Percentiles rank a stretch among this genome's conserved stretches.
phyloP scores from a whole-genome alignment of 805 yeast genomes.

The Myxozyma monticola region DNA sequence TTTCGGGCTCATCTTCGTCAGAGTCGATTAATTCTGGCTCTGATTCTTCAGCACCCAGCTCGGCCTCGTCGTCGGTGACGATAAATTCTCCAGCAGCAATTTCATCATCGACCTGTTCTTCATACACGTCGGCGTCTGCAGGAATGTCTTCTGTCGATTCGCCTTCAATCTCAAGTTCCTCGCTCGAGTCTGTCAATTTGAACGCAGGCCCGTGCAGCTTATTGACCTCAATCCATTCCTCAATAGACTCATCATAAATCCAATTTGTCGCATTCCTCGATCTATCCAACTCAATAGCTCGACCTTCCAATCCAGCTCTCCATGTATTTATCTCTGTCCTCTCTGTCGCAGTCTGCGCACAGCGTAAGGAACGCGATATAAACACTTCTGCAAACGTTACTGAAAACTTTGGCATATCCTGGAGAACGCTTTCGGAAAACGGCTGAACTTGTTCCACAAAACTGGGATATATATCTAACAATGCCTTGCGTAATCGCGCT shows the following conservation, averaged over 20 bases:
- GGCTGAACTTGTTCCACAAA: conserved; percentile 4
- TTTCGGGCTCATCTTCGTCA: conserved; percentile 1
- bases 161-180: neutral
- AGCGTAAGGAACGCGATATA: neutral
- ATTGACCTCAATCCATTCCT: conserved; percentile 21
- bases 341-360: neutral
- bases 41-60: neutral
- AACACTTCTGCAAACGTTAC: conserved; percentile 5
- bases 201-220: too few species aligned
- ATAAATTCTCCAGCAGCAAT: too few species aligned
- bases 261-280: conserved; percentile 11
- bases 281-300: conserved; percentile 11
- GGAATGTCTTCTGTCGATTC: neutral
- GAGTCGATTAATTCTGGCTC: neutral
- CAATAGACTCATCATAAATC: conserved; percentile 19
- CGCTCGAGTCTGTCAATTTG: too few species aligned
- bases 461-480: conserved; percentile 3
- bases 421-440: conserved; percentile 7
- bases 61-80: too few species aligned
- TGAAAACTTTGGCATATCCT: conserved; percentile 11
- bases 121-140: too few species aligned
- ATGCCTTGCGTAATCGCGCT: conserved; percentile 1
- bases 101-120: too few species aligned
- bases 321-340: neutral
- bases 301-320: conserved; percentile 13